Evolutionary conservation across 805 yeast species (phyloP), one percentile per base, ranked within the genome.

Genomic region (Ogataea naganishii): DNA sequence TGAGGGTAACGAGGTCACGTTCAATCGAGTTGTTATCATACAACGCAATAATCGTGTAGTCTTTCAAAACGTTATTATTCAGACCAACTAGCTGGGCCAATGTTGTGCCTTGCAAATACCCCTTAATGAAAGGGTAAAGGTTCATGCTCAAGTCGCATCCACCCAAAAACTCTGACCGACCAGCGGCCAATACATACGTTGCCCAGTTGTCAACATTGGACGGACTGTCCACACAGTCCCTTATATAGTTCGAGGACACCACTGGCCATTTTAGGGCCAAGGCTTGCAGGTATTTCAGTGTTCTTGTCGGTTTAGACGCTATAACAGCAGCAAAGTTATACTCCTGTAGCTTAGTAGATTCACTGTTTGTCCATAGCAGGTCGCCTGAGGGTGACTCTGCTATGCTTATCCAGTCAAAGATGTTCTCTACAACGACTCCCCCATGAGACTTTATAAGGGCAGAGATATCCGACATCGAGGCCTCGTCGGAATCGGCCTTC

Each of bases 251-350:
- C 33, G 69, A 66, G 3, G 83, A 75, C 18, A 86, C 45, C 13
- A 81, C 67, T 2, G 96, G 96, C 95, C 95, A 85, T 3, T 89
- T 88, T 25, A 85, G 47, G 0, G 89, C 82, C 12, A 85, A 50
- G 3, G 80, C 74, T 44, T 83, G 92, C 7, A 86, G 49, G 47
- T 80, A 86, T 45, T 85, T 86, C 7, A 76, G 64, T 27, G 86
- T 82, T 21, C 95, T 58, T 13, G 71, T 62, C 33, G 69, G 66
- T 18, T 62, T 63, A 22, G 65, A 66, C 0, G 89, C 66, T 1
- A 86, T 53, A 20, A 82, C 58, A 2, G 88, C 88, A 2, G 69
- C 84, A 54, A 85, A 82, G 19, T 43, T 59, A 36, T 50, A 62
- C 1, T 23, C 24, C 24, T 7, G 7, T 6, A 12, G 9, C 6